Base-by-base conservation (phyloP, 148 eudicot genomes). In the Nepenthes gracilis region DNA sequence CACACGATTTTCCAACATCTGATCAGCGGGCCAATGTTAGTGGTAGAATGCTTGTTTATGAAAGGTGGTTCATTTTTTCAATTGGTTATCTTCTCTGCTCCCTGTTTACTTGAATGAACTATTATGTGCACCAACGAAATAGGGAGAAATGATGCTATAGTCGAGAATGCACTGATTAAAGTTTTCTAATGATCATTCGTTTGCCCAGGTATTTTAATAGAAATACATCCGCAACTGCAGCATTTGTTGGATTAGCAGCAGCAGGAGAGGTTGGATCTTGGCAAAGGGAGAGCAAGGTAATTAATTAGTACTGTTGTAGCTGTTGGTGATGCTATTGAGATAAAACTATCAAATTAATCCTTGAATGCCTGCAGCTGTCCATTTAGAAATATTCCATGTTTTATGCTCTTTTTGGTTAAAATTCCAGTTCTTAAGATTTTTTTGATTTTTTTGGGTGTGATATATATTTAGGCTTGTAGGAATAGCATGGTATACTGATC, bases 211-310 rank as follows among this genome's bases (percentile, higher is more conserved):
- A 70, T 38, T 58, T 67, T 2, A 64, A 60, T 43, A 62, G 58
- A 48, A 51, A 72, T 51, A 68, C 55, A 9, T 64, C 81, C 9
- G 81, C 85, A 35, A 40, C n/a, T 7, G 76, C 59, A 43, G 78
- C 78, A 15, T 78, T 73, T 57, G 67, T 83, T 33, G 88, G 88
- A 1, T 73, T 83, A 40, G 88, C 83, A 34, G 68, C 69, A 15
- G 80, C 77, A 33, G 88, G 88, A 60, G 81, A 80, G 43, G 77
- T 63, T 48, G 85, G 88, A 59, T 75, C 88, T 50, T 83, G 88
- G 88, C 88, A 83, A 64, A 68, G 78, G 48, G 88, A 83, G 59
- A 72, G 76, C 76, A 83, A 80, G 84, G 87, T 83, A 55, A 54
- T 45, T 7, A 60, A 33, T 36, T 35, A 15, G n/a, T 43, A 9